Evolutionary conservation across 345 rosid genomes (phyloP), one percentile per base, ranked within the genome.

Genomic region (Camelina laxa): DNA sequence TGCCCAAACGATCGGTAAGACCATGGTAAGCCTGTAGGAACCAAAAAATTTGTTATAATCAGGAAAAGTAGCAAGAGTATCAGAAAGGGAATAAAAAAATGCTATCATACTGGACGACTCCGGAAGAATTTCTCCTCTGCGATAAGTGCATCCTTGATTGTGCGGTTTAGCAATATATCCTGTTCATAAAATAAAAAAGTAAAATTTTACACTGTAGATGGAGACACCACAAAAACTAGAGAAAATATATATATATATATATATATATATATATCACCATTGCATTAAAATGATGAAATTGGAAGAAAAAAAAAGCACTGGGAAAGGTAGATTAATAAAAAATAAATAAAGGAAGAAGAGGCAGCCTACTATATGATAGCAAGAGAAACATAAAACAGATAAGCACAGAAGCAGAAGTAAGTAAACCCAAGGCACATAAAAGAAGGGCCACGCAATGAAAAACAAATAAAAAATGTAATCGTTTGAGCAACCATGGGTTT

Each of bases 131-230:
- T 78, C 68, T 81, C 83, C 74, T 89, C 91, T 21, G 68, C 70
- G 9, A 58, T 72, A 72, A 87, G 90, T 38, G 90, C 91, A 21
- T 84, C 91, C 68, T 77, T 78, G 59, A 89, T 80, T 60, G 84
- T 83, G 42, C 87, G 85, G 60, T 87, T 84, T 45, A 75, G 79
- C 72, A 79, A 73, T 56, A 87, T 87, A 64, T 89, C 94, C 94
- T 87, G 82, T 68, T 61, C 47, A 61, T 24, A 27, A 44, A 15
- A 42, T 66, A 19, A 5, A 48, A 67, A 53, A 31, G 27, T 17
- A 59, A 47, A 30, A n/a, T 17, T 33, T 27, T 12, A 42, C 58
- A 9, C 30, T 15, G 55, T 68, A 45, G 57, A 61, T 65, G 31
- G 55, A 65, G 67, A 71, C 10, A 47, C 30, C 76, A 65, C 56